Conservation (phyloP, 208 protist genomes). For the Angomonas deanei region DNA sequence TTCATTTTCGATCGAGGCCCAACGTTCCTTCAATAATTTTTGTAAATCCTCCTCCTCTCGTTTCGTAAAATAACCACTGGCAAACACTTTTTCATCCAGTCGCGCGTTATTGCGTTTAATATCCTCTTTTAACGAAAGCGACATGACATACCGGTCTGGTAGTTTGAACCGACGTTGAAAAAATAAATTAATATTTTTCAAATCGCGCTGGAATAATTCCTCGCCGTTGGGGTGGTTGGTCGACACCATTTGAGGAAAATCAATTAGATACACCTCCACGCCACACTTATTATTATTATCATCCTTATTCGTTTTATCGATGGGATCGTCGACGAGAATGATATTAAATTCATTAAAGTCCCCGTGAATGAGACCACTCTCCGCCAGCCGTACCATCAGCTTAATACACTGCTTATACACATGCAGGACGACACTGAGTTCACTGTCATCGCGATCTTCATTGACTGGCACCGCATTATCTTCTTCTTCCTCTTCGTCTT, state of each 20-base stretch:
- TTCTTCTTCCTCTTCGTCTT: conserved; percentile 1
- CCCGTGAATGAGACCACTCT: conserved; percentile 96
- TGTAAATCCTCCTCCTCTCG: conserved; percentile 72
- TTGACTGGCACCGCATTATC: neutral
- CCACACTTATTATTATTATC: neutral
- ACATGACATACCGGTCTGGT: conserved; percentile 34
- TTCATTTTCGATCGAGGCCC: conserved; percentile 10
- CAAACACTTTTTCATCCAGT: conserved; percentile 75
- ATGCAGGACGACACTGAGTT: conserved; percentile 55
- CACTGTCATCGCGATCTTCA: neutral
- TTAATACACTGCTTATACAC: conserved; percentile 91
- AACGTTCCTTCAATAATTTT: conserved; percentile 50
- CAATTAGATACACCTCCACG: conserved; percentile 94
- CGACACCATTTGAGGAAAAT: conserved; percentile 99
- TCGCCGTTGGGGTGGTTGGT: conserved; percentile 94
- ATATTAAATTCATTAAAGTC: conserved; percentile 99
- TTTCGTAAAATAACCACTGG: conserved; percentile 72
- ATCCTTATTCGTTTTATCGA: neutral
- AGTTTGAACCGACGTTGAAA: conserved; percentile 93
- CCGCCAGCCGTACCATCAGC: conserved; percentile 91
- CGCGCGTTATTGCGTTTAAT: conserved; percentile 55
- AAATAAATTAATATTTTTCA: conserved; percentile 94
- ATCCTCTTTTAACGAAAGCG: conserved; percentile 68
- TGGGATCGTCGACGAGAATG: conserved; percentile 89
- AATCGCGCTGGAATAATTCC: conserved; percentile 96